A percentile compares a stretch with the other conserved stretches of the same genome.
phyloP scores from a whole-genome alignment of 1,284 basidiomycete species.

The Xerocomus amazonicus region DNA sequence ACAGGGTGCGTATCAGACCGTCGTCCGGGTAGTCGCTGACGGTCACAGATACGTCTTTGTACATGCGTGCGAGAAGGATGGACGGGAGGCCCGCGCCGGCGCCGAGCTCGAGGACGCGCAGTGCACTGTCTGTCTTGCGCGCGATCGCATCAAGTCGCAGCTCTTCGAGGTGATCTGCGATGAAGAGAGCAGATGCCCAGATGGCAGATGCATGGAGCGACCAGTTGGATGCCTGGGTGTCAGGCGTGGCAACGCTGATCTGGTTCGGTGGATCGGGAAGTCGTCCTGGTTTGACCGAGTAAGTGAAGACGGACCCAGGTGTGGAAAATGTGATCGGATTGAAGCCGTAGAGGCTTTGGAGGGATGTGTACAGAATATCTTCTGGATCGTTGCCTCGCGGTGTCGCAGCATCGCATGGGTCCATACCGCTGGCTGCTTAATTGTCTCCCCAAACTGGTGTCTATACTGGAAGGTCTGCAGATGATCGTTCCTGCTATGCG shows the following conservation, averaged over 20 bases:
- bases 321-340: slow-evolving; percentile 56
- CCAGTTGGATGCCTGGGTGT: slow-evolving; percentile 67
- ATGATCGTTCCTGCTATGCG: not conserved
- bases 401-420: not conserved
- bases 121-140: slow-evolving; percentile 1
- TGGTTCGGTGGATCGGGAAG: not conserved
- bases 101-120: slow-evolving; percentile 65
- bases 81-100: slow-evolving; percentile 71
- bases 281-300: slow-evolving; percentile 27
- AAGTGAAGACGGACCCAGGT: slow-evolving; percentile 46
- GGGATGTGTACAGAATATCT: slow-evolving; percentile 60
- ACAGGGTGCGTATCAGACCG: slow-evolving; percentile 52
- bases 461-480: not conserved
- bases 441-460: not conserved
- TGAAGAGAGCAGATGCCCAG: slow-evolving; percentile 63
- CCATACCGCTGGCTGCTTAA: slow-evolving; percentile 1
- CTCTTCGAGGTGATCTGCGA: slow-evolving; percentile 57
- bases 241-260: slow-evolving; percentile 51
- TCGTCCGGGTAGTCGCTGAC: slow-evolving; percentile 71
- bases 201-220: slow-evolving; percentile 69
- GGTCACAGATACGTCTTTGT: slow-evolving; percentile 42
- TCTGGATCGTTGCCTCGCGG: slow-evolving; percentile 42
- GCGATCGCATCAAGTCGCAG: slow-evolving; percentile 10
- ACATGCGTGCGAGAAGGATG: slow-evolving; percentile 54
- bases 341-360: slow-evolving; percentile 59